Evolutionary conservation across 441 rosid species (phyloP).

Genomic region (Gossypium armourianum): DNA sequence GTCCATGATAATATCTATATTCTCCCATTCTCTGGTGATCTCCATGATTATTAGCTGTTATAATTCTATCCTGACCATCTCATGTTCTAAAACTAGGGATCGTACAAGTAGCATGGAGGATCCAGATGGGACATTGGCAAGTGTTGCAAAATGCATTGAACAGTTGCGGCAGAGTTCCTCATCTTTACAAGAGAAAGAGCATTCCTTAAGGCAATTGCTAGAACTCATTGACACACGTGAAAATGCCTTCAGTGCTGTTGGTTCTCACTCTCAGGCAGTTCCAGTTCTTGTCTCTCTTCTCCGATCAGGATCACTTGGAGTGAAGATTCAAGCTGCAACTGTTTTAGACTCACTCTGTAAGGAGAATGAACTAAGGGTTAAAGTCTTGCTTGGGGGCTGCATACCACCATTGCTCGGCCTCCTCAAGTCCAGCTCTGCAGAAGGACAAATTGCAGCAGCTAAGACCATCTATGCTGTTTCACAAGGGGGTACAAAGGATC

Average conservation of each 20-base stretch:
- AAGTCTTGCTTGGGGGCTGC: conserved; percentile 98
- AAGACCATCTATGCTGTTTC: conserved; percentile 93
- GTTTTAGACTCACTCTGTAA: conserved; percentile 94
- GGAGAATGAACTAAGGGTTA: conserved; percentile 95
- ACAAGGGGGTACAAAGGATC: conserved; percentile 89
- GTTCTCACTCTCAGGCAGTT: conserved; percentile 99
- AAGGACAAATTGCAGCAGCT: conserved; percentile 96
- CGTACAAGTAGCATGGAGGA: conserved; percentile 95
- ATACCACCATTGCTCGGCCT: conserved; percentile 99
- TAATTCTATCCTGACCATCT: conserved; percentile 16
- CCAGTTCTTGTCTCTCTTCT: conserved; percentile 99
- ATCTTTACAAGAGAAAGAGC: conserved; percentile 85
- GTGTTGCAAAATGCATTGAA: conserved; percentile 98
- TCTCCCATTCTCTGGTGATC: neutral
- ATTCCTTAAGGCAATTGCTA: conserved; percentile 70
- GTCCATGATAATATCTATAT: neutral
- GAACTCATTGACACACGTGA: conserved; percentile 94
- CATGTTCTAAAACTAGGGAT: conserved; percentile 44
- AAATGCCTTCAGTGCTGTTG: conserved; percentile 97
- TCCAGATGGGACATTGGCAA: conserved; percentile 97
- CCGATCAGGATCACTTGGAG: conserved; percentile 85
- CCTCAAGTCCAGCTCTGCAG: conserved; percentile 89
- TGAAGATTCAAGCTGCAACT: conserved; percentile 92
- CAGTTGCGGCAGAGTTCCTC: conserved; percentile 83
- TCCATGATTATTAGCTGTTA: conserved; percentile 1